A percentile compares a stretch with the other conserved stretches of the same genome.
phyloP scores from a whole-genome alignment of 2,329 filamentous ascomycete species.

The Paecilomyces niveus region DNA sequence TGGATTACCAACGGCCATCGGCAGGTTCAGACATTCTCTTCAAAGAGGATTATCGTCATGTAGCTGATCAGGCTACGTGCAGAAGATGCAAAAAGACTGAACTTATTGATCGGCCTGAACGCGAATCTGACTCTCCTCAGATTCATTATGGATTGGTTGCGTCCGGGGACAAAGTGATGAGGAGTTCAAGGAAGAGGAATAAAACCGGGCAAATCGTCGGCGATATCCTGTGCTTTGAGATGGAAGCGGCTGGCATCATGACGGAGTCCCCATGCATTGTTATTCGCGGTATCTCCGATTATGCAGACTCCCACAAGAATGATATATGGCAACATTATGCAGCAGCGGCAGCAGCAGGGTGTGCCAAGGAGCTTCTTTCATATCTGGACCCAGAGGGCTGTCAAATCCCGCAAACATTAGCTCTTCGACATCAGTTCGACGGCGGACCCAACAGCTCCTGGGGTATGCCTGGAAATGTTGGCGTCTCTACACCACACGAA shows the following conservation, averaged over 20 bases:
- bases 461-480: too few species aligned
- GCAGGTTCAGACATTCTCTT: too few species aligned
- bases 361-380: constrained; percentile 11
- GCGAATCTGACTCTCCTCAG: not conserved
- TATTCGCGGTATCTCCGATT: constrained; percentile 16
- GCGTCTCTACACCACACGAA: too few species aligned
- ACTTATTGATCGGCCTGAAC: not conserved
- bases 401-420: not conserved
- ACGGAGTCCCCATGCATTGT: constrained; percentile 13
- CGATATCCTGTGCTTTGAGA: constrained; percentile 15
- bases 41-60: not conserved
- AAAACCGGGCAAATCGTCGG: not conserved
- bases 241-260: constrained; percentile 12
- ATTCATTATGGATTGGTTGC: constrained; percentile 15
- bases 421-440: not conserved
- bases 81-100: constrained; percentile 1
- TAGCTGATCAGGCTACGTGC: constrained; percentile 2
- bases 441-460: too few species aligned
- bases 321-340: constrained; percentile 14
- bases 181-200: constrained; percentile 8
- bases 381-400: not conserved
- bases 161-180: constrained; percentile 14
- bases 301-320: constrained; percentile 16
- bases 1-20: too few species aligned
- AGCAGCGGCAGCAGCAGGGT: constrained; percentile 10